Percentiles rank a stretch among this genome's conserved stretches.
These are phyloP conservation scores for Ceriops tagal DNA, from an alignment of 345 rosid genomes.

Conservation along the genomic window DNA sequence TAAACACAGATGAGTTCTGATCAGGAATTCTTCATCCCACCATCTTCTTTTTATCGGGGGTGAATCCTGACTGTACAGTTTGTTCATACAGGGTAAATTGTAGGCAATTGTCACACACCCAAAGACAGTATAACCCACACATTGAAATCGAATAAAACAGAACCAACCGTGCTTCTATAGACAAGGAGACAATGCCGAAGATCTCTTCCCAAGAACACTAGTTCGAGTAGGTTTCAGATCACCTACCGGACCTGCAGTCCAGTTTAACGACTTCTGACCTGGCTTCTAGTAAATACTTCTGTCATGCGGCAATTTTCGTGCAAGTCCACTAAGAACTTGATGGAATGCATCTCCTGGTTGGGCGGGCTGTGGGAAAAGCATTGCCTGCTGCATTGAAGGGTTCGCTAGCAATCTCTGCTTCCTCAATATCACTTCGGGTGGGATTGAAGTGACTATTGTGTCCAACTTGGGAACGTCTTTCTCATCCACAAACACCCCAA, in stretches of 20 bases:
- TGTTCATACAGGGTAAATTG: not conserved
- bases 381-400: slow-evolving; percentile 85
- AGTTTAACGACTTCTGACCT: slow-evolving; percentile 63
- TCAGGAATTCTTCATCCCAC: not conserved
- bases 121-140: not conserved
- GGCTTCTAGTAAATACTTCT: slow-evolving; percentile 48
- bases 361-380: slow-evolving; percentile 84
- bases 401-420: slow-evolving; percentile 91
- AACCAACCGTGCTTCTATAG: not conserved
- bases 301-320: slow-evolving; percentile 75
- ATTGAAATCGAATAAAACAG: not conserved
- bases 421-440: slow-evolving; percentile 67
- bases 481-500: slow-evolving; percentile 82
- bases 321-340: slow-evolving; percentile 75
- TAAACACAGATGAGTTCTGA: slow-evolving; percentile 5
- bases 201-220: not conserved
- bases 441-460: slow-evolving; percentile 76
- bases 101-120: not conserved
- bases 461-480: slow-evolving; percentile 79
- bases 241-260: slow-evolving; percentile 85
- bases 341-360: slow-evolving; percentile 83
- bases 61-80: not conserved
- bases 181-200: not conserved
- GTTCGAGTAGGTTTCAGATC: slow-evolving; percentile 58
- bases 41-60: no score